These are phyloP conservation scores for Tympanopsis confertula DNA, from an alignment of 2,329 filamentous ascomycete genomes.

Conservation along the genomic window DNA sequence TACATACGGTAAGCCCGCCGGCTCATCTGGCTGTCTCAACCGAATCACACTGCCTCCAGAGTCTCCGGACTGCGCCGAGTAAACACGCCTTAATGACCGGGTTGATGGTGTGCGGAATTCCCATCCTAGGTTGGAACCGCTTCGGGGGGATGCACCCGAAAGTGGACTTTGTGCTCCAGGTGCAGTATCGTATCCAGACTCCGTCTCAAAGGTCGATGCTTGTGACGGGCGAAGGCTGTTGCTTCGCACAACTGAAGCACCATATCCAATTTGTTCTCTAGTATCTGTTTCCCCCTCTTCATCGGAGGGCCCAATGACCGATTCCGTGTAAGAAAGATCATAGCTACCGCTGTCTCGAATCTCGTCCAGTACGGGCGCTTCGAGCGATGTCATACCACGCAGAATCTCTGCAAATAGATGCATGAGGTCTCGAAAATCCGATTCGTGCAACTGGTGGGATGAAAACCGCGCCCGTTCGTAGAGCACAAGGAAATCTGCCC, in stretches of 20 bases:
- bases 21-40: slow-evolving; percentile 4
- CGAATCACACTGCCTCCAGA: slow-evolving; percentile 7
- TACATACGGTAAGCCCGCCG: slow-evolving; percentile 6
- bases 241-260: slow-evolving; percentile 10
- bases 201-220: neutral
- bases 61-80: slow-evolving; percentile 15
- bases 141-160: neutral
- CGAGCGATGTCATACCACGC: slow-evolving; percentile 34
- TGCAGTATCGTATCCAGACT: neutral
- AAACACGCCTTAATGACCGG: slow-evolving; percentile 17
- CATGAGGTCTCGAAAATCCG: slow-evolving; percentile 45
- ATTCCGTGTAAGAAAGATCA: slow-evolving; percentile 14
- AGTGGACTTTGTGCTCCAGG: neutral
- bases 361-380: slow-evolving; percentile 19
- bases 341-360: slow-evolving; percentile 18
- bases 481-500: slow-evolving; percentile 36
- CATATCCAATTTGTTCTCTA: slow-evolving; percentile 11
- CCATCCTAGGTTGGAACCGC: slow-evolving; percentile 3
- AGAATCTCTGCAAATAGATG: slow-evolving; percentile 44
- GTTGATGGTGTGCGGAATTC: slow-evolving; percentile 18
- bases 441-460: slow-evolving; percentile 32
- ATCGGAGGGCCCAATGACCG: slow-evolving; percentile 21
- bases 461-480: slow-evolving; percentile 54
- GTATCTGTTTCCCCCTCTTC: slow-evolving; percentile 24
- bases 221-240: neutral